Evolutionary conservation across 345 rosid genomes (phyloP), one percentile per base, ranked within the genome.

Genomic region (Pistacia vera): DNA sequence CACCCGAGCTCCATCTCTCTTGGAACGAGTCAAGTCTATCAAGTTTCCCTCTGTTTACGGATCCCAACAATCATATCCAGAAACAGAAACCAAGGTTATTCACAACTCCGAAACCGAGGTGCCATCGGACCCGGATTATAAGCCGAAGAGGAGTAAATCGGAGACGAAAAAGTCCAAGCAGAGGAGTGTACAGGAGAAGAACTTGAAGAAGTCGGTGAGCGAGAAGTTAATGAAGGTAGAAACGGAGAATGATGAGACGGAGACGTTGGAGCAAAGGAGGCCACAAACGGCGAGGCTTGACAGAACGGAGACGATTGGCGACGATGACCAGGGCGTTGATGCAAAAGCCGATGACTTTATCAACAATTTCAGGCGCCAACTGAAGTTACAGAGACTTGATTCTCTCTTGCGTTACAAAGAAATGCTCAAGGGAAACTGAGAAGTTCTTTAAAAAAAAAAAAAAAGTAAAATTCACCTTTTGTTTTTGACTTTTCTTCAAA

Each of bases 141-240:
- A 54, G 25, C 83, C 79, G 54, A 79, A 10, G 33, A 81, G 95
- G 83, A 82, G 79, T 77, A 80, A 80, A 17, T 83, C 93, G 38
- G 93, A 86, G 44, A 65, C 81, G 52, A 82, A 77, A 52, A 75
- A 56, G 54, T 46, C 10, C 2, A 70, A 25, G 36, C 75, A 67
- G 62, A 84, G 38, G 63, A 22, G 22, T 22, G 59, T 63, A 13
- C 8, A 77, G 63, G 79, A 70, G 74, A 86, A 70, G 74, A 86
- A 77, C 77, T 83, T 95, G 91, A 91, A 84, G 81, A 95, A 88
- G 80, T 90, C 94, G 1, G 90, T 88, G 3, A 93, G 97, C 81
- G 90, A 86, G 79, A 89, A 80, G 73, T 71, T 78, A 22, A 76
- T 38, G 69, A 12, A 11, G 64, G 56, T 62, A 52, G 79, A 54